Evolutionary conservation across 1,139 yeast species (phyloP).

Genomic region (Zygoascus sp.): DNA sequence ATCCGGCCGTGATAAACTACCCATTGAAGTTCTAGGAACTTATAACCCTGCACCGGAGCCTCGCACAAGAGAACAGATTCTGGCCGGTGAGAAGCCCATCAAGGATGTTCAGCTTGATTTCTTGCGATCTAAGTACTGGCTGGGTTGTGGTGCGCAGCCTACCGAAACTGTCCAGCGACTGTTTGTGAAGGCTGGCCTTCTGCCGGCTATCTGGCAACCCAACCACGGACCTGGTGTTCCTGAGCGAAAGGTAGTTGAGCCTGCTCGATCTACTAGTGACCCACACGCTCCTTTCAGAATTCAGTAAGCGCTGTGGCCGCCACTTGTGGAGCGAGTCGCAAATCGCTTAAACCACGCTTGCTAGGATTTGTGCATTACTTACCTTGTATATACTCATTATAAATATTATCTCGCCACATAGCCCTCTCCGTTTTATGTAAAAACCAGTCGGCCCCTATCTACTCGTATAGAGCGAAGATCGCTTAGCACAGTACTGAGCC

Average conservation of each 20-base stretch:
- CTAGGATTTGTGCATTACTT: neutral
- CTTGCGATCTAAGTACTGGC: constrained; percentile 92
- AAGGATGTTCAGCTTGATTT: constrained; percentile 84
- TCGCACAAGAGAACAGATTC: constrained; percentile 53
- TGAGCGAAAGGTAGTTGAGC: constrained; percentile 17
- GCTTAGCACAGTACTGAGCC: neutral
- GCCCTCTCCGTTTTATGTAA: neutral
- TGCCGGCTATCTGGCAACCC: constrained; percentile 67
- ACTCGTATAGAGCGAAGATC: neutral
- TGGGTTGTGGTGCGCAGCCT: constrained; percentile 98
- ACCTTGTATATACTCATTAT: neutral
- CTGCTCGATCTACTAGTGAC: constrained; percentile 8
- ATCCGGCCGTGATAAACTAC: constrained; percentile 75
- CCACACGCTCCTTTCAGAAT: neutral
- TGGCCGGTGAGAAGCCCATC: constrained; percentile 52
- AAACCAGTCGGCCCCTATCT: neutral
- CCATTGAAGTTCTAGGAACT: constrained; percentile 93
- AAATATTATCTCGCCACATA: constrained; percentile 1
- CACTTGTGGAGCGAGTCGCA: no score
- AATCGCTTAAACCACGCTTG: no score
- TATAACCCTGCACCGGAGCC: constrained; percentile 83
- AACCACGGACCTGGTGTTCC: constrained; percentile 24
- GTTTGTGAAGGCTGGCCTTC: constrained; percentile 55
- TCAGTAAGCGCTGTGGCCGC: constrained; percentile 1
- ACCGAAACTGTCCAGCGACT: constrained; percentile 74